Evolutionary conservation across 2,329 filamentous ascomycete genomes (phyloP).

Genomic region (Trichophyton equinum): DNA sequence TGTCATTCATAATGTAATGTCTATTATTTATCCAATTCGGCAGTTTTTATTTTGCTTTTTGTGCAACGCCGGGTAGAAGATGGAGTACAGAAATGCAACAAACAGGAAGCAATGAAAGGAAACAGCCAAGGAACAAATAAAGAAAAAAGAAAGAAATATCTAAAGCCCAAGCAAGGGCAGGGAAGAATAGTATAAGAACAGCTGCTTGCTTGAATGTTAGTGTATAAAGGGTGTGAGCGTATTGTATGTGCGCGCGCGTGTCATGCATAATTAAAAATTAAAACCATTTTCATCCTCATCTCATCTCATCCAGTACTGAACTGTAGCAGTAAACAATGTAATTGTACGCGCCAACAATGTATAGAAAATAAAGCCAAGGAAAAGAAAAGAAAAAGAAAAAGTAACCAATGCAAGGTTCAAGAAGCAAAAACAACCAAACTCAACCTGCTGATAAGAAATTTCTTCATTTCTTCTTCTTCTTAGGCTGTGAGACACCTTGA

Average conservation of each 20-base stretch:
- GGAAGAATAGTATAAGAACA: not conserved
- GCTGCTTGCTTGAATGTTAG: not conserved
- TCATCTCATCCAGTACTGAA: not conserved
- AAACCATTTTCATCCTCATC: not conserved
- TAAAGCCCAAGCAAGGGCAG: not conserved
- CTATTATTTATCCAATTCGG: constrained; percentile 1
- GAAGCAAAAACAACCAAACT: not conserved
- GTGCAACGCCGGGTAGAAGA: not conserved
- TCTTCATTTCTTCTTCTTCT: not conserved
- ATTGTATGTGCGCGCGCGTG: not conserved
- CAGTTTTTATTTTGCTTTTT: not conserved
- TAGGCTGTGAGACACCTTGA: constrained; percentile 21
- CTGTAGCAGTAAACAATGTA: constrained; percentile 2
- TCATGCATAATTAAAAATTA: constrained; percentile 1
- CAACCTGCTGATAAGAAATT: not conserved
- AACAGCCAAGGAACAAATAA: not conserved
- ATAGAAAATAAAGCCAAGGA: not conserved
- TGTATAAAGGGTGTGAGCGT: not conserved
- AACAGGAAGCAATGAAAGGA: not conserved
- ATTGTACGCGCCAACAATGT: constrained; percentile 1
- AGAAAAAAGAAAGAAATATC: not conserved
- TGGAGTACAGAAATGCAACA: not conserved
- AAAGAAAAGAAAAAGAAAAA: not conserved
- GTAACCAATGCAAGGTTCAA: not conserved
- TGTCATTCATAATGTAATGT: not conserved